Conservation (phyloP, 768 basidiomycete genomes). For the Russula sp. region DNA sequence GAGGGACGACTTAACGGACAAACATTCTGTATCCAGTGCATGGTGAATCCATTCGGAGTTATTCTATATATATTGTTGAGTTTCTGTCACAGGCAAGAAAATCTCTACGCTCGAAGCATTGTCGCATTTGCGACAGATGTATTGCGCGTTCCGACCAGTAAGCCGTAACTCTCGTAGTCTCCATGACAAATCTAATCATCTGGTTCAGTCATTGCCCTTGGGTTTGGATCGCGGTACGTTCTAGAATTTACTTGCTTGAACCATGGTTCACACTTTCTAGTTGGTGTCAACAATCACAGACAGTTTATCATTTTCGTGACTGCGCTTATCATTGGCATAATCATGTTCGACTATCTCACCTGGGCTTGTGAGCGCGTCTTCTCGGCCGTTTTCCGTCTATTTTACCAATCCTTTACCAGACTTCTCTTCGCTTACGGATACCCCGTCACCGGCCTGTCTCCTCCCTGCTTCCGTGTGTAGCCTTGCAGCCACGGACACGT, state of each 20-base stretch:
- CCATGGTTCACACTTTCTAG: slow-evolving; percentile 34
- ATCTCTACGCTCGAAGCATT: no score
- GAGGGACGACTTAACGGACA: no score
- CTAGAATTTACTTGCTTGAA: not conserved
- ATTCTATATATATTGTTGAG: no score
- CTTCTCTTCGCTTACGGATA: slow-evolving; percentile 43
- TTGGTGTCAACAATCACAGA: slow-evolving; percentile 32
- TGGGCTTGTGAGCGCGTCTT: slow-evolving; percentile 49
- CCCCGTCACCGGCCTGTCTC: slow-evolving; percentile 23
- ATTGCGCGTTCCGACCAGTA: no score
- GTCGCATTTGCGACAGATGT: no score
- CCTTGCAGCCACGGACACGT: slow-evolving; percentile 66
- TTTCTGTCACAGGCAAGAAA: no score
- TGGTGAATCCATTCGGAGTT: slow-evolving; percentile 46
- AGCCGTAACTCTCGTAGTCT: no score
- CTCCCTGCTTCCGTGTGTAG: slow-evolving; percentile 65
- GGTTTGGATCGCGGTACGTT: slow-evolving; percentile 88
- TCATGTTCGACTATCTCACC: no score
- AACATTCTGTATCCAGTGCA: slow-evolving; percentile 79
- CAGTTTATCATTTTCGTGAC: no score
- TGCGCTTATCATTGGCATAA: no score
- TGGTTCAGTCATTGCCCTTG: no score
- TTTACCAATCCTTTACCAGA: slow-evolving; percentile 34
- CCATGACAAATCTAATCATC: slow-evolving; percentile 6
- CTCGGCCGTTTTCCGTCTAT: not conserved